Base-by-base conservation (phyloP, 208 protist genomes). In the Trypanosoma platydactyli region DNA sequence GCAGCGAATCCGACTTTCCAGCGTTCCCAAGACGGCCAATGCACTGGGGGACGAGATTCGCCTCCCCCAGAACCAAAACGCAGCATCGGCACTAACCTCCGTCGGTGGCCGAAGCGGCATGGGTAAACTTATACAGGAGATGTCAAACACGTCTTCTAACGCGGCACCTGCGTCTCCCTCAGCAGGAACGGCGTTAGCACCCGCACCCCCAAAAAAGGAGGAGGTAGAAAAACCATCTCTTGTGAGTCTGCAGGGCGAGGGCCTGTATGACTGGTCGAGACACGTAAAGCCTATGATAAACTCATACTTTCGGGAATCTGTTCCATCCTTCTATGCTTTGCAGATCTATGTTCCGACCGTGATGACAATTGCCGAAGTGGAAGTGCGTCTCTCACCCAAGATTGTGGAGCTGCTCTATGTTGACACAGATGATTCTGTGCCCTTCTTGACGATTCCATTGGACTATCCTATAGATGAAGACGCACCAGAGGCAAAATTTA, bases 21-120 rank as follows among this genome's bases (percentile, higher is more conserved):
- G 55, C 15, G 45, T 45, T 29, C 74, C 71, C 15, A 84, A 87
- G 68, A 24, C 55, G 4, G 65, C 53, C 13, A 94, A 94, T 66
- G 87, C 89, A n/a, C 74, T 97, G 73, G 80, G 76, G 0, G 84
- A 95, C 56, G 92, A 97, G 45, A 97, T 97, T 57, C 73, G 81
- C 45, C 78, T 96, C 11, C 87, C 91, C 6, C 27, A 63, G 13
- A 68, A 77, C 42, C 54, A 38, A 6, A 68, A 27, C n/a, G 77
- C 54, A 1, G 75, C 80, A 1, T 80, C 83, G 20, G 73, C 79
- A 13, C 79, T 83, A 30, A 78, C 79, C 11, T 61, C 75, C 64
- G 69, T 81, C 12, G 77, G 60, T n/a, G 83, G 86, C 15, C 54
- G 73, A 6, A 71, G 67, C 27, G 73, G 75, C 4, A 78, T 20